phyloP scores from a whole-genome alignment of 192 early-diverging fungal species.

The Podila horticola region DNA sequence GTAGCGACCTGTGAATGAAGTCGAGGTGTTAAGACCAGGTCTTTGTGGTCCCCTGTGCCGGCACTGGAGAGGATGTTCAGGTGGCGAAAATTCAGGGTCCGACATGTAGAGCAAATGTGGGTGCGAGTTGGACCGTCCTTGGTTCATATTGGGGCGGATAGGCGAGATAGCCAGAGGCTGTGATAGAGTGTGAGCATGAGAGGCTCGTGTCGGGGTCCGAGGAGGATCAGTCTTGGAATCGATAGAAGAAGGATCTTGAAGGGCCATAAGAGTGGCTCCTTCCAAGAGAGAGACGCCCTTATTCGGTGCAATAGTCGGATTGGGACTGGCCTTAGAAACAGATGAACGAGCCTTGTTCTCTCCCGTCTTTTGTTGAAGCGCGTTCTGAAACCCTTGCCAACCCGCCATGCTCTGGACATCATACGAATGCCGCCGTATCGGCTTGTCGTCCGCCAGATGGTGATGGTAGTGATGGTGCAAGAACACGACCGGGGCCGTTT shows the following conservation, averaged over 20 bases:
- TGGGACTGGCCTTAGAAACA: too few relatives aligned
- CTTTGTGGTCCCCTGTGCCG: neutral
- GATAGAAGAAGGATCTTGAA: too few relatives aligned
- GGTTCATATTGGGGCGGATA: neutral
- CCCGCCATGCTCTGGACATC: neutral
- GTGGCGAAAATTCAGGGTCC: neutral
- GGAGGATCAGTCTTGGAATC: neutral
- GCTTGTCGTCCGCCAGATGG: neutral
- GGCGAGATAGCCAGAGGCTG: neutral
- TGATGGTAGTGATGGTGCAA: neutral
- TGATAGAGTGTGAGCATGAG: neutral
- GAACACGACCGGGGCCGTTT: neutral
- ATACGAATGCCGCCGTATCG: neutral
- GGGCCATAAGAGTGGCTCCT: too few relatives aligned
- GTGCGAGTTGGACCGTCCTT: neutral
- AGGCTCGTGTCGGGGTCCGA: neutral
- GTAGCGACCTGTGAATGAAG: neutral
- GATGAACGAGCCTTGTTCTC: too few relatives aligned
- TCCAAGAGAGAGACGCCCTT: too few relatives aligned
- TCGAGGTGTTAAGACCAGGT: neutral
- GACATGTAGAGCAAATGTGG: neutral
- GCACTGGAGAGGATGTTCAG: neutral
- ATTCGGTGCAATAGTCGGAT: too few relatives aligned
- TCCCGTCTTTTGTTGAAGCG: neutral
- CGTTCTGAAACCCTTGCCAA: neutral